These are phyloP conservation scores for Bocquillonia castaneifolia DNA, from an alignment of 441 rosid genomes.

Conservation along the genomic window DNA sequence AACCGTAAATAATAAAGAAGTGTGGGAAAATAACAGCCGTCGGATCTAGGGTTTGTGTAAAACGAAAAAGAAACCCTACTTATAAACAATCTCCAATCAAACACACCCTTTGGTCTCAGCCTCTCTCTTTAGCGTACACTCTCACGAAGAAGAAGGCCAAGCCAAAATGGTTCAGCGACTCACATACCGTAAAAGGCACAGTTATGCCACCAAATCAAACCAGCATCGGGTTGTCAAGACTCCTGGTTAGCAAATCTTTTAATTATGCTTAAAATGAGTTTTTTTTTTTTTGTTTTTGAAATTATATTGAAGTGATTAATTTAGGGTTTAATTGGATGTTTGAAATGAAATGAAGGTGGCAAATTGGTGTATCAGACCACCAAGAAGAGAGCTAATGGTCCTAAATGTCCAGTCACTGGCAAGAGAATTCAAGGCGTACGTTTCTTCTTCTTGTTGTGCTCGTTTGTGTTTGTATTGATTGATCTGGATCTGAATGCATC, in stretches of 20 bases:
- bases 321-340: background rate
- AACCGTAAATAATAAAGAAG: conserved; percentile 10
- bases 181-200: conserved; percentile 71
- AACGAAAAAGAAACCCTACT: background rate
- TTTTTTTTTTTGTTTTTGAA: background rate
- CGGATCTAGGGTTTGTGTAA: conserved; percentile 37
- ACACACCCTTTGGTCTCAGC: background rate
- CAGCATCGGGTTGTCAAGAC: conserved; percentile 86
- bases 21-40: conserved; percentile 15
- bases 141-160: too few relatives aligned
- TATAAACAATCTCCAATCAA: background rate
- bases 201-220: conserved; percentile 85
- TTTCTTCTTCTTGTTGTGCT: background rate
- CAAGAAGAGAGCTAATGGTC: conserved; percentile 82
- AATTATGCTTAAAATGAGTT: background rate
- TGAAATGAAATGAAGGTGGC: conserved; percentile 45
- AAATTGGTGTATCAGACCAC: conserved; percentile 78
- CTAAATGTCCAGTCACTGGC: conserved; percentile 80
- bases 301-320: background rate
- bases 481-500: background rate
- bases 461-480: background rate
- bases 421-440: conserved; percentile 83
- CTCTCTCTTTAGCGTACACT: background rate
- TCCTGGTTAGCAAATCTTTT: conserved; percentile 48
- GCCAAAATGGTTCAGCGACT: conserved; percentile 92